Percentiles rank a stretch among this genome's conserved stretches.
Conservation (phyloP, 129 eudicot species). For the Centaurea solstitialis region DNA sequence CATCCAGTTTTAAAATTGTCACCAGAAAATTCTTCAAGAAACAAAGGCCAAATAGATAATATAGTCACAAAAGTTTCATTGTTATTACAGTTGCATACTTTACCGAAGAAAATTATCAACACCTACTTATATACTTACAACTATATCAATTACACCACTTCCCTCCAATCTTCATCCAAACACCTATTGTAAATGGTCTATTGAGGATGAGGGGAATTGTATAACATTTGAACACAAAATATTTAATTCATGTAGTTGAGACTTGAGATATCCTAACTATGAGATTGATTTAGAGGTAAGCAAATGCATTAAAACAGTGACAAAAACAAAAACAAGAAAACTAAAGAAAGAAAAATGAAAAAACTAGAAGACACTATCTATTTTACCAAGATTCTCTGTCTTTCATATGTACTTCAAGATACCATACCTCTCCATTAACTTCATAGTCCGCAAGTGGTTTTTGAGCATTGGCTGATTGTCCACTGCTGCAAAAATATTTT, state of each 20-base stretch:
- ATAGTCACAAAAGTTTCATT: too few relatives aligned
- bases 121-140: neutral
- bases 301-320: neutral
- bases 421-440: slow-evolving; percentile 91
- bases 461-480: slow-evolving; percentile 54
- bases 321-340: neutral
- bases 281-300: neutral
- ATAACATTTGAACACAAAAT: neutral
- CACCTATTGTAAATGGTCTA: neutral
- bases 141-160: neutral
- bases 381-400: neutral
- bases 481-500: slow-evolving; percentile 47
- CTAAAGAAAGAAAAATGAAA: neutral
- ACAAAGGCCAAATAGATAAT: neutral
- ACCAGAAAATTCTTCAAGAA: neutral
- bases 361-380: neutral
- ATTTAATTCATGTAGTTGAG: neutral
- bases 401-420: slow-evolving; percentile 1
- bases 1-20: too few relatives aligned
- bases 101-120: neutral
- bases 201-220: neutral
- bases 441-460: slow-evolving; percentile 56
- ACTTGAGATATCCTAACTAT: neutral
- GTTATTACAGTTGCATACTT: neutral
- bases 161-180: neutral